Conservation (phyloP, 192 early-diverging fungal species). For the Pilobolus umbonatus region DNA sequence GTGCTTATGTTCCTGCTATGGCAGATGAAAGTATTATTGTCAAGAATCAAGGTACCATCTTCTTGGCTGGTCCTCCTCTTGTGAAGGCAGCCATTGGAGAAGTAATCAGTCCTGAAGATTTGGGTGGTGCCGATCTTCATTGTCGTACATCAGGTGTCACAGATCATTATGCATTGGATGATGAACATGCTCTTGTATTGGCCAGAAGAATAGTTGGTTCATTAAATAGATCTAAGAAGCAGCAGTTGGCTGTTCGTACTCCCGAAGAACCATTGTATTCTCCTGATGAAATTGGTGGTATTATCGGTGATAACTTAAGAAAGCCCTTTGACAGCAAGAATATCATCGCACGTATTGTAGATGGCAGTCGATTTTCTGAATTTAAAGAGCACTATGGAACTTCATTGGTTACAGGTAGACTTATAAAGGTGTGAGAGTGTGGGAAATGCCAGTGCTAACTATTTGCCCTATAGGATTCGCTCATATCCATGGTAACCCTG, state of each 20-base stretch:
- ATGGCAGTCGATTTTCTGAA: slow-evolving; percentile 85
- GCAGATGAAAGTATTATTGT: slow-evolving; percentile 98
- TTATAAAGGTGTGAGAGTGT: slow-evolving; percentile 5
- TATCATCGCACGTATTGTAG: slow-evolving; percentile 93
- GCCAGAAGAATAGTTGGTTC: slow-evolving; percentile 81
- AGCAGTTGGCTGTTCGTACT: slow-evolving; percentile 40
- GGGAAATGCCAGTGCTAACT: neutral
- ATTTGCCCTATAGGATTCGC: slow-evolving; percentile 68
- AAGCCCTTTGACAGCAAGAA: slow-evolving; percentile 86
- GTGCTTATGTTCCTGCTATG: slow-evolving; percentile 98
- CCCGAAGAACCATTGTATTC: slow-evolving; percentile 79
- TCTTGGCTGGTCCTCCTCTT: slow-evolving; percentile 92
- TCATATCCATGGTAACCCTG: slow-evolving; percentile 82
- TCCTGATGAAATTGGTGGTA: slow-evolving; percentile 82
- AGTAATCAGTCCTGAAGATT: slow-evolving; percentile 85
- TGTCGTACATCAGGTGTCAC: slow-evolving; percentile 92
- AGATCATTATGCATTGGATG: slow-evolving; percentile 84
- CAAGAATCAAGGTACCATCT: slow-evolving; percentile 91
- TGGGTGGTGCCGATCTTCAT: slow-evolving; percentile 95
- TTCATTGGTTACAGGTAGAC: slow-evolving; percentile 75
- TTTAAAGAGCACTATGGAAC: slow-evolving; percentile 94
- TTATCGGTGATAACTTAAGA: slow-evolving; percentile 88
- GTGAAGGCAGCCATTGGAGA: slow-evolving; percentile 97
- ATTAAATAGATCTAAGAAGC: slow-evolving; percentile 75
- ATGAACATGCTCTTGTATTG: slow-evolving; percentile 82